A percentile compares a stretch with the other conserved stretches of the same genome.
These are phyloP conservation scores for Wickerhamomyces sp. DNA, from an alignment of 1,139 yeast species.

Conservation along the genomic window DNA sequence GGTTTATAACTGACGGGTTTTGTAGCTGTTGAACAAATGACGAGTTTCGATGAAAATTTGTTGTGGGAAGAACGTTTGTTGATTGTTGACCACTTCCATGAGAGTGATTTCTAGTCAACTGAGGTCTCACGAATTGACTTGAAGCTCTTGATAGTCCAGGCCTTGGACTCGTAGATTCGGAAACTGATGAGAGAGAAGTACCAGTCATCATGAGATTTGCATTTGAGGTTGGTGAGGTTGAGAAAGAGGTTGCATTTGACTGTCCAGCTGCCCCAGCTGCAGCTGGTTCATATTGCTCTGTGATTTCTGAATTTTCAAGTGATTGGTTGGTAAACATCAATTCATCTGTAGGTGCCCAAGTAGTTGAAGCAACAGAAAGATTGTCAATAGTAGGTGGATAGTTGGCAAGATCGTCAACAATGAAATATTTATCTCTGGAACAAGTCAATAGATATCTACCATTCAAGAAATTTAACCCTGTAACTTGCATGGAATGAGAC, in stretches of 20 bases:
- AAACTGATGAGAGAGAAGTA: conserved; percentile 2
- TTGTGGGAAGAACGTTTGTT: neutral
- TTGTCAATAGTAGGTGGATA: conserved; percentile 51
- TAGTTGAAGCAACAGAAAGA: conserved; percentile 45
- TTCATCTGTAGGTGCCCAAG: conserved; percentile 54
- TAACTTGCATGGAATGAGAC: conserved; percentile 42
- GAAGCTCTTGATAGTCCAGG: conserved; percentile 22
- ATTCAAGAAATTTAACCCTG: conserved; percentile 46
- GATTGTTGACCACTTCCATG: conserved; percentile 8
- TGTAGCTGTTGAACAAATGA: conserved; percentile 8
- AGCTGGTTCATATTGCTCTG: conserved; percentile 12
- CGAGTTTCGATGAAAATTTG: conserved; percentile 6
- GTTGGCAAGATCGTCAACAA: conserved; percentile 49
- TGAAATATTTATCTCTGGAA: conserved; percentile 48
- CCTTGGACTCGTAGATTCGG: conserved; percentile 15
- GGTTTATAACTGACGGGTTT: conserved; percentile 11
- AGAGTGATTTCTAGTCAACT: conserved; percentile 13
- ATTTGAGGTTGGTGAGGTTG: conserved; percentile 13
- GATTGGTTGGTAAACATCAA: conserved; percentile 49
- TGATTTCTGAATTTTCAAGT: conserved; percentile 39
- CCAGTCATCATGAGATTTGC: conserved; percentile 5
- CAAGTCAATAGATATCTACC: conserved; percentile 47
- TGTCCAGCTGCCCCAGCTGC: conserved; percentile 1
- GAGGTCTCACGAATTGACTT: conserved; percentile 16
- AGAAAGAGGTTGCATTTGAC: conserved; percentile 1